phyloP scores from a whole-genome alignment of 1,284 basidiomycete species.

The Trichosporon coremiiforme region DNA sequence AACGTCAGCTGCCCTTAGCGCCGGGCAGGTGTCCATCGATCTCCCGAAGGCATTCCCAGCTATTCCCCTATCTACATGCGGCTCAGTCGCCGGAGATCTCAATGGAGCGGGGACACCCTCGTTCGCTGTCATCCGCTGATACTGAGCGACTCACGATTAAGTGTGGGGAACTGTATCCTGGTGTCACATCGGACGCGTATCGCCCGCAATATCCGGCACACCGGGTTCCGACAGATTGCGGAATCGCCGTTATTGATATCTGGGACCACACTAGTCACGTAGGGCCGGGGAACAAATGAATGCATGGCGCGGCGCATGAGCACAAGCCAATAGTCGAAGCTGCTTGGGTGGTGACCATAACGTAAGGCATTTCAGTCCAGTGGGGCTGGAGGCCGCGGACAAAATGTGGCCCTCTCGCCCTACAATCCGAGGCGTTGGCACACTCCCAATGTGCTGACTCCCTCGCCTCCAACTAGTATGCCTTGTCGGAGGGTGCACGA shows the following conservation, averaged over 20 bases:
- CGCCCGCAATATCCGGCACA: neutral
- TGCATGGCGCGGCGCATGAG: neutral
- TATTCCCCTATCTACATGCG: too few relatives aligned
- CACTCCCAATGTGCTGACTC: neutral
- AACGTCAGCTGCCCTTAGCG: neutral
- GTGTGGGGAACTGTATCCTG: neutral
- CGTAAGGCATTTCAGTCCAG: neutral
- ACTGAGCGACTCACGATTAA: too few relatives aligned
- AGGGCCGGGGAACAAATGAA: neutral
- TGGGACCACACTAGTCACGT: neutral
- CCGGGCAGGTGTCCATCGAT: neutral
- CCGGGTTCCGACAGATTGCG: neutral
- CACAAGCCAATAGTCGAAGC: neutral
- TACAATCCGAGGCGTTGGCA: slow-evolving; percentile 4
- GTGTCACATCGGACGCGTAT: neutral
- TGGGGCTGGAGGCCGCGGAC: slow-evolving; percentile 4
- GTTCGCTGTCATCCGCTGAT: too few relatives aligned
- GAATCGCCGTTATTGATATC: neutral
- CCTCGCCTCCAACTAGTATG: neutral
- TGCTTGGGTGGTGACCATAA: neutral
- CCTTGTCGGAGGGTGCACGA: neutral
- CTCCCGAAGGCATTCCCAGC: too few relatives aligned
- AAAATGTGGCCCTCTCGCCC: neutral
- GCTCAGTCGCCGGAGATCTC: too few relatives aligned
- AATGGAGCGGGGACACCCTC: neutral